Evolutionary conservation across 2,329 filamentous ascomycete species (phyloP), one percentile per base, ranked within the genome.

Genomic region (Aureobasidium sp.): DNA sequence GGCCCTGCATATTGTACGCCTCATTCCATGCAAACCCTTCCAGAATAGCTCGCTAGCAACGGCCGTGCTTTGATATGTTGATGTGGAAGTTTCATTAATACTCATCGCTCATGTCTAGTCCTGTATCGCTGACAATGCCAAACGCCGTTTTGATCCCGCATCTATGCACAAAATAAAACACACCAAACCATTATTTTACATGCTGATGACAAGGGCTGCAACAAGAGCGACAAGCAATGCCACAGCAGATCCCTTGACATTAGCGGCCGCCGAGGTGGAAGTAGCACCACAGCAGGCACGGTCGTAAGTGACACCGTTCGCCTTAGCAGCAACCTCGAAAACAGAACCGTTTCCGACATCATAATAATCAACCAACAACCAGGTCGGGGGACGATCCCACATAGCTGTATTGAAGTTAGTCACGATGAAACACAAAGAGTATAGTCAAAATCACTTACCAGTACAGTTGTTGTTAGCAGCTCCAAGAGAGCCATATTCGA

Each of bases 321-420:
- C 82, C 63, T 75, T 70, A 0, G 87, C 87, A 0, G 87, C 87
- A 22, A 88, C 87, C 70, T 87, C 81, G 69, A 95, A 95, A 11
- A 94, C 89, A 3, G 87, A 89, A 1, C 90, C 90, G 3, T 82
- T 79, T 77, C 61, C 62, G 64, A 80, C 79, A 72, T 94, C 91
- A 76, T 94, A 95, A 74, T 90, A 94, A 72, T 95, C 90, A 29
- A 94, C 89, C 60, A 94, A 86, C 55, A 95, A 78, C 70, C 91
- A 86, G 69, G 88, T 93, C 2, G 90, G 91, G 0, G 89, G 80
- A 9, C 84, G 82, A 22, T 80, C 80, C 88, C 88, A 94, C 52
- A 67, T 68, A 4, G 65, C 76, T 77, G 78, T 2, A 53, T 20
- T 15, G 5, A 34, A 4, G 29, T 57, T 27, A 57, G 53, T 29